Evolutionary conservation across 345 rosid genomes (phyloP).

Genomic region (thale cress (Arabidopsis thaliana)): DNA sequence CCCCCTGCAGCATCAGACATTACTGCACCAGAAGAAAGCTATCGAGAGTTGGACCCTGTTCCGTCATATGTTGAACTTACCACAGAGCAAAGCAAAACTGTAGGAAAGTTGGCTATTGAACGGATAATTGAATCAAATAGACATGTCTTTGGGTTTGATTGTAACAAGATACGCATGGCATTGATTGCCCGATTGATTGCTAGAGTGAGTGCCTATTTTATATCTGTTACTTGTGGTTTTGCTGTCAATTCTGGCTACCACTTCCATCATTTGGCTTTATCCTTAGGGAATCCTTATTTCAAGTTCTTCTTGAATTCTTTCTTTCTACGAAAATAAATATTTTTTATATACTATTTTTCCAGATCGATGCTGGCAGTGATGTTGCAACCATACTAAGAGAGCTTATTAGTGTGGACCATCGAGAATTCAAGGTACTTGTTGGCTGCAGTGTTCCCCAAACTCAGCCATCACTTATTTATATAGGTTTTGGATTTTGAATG

Average conservation of each 20-base stretch:
- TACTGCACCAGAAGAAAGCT: slow-evolving; percentile 65
- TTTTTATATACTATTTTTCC: slow-evolving; percentile 41
- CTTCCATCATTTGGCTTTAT: slow-evolving; percentile 24
- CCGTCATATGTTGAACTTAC: slow-evolving; percentile 78
- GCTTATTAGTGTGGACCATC: slow-evolving; percentile 74
- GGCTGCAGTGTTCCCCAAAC: slow-evolving; percentile 28
- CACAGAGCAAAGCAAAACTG: slow-evolving; percentile 58
- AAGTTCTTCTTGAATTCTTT: slow-evolving; percentile 11
- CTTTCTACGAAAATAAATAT: slow-evolving; percentile 1
- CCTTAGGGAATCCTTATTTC: slow-evolving; percentile 13
- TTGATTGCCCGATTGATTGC: slow-evolving; percentile 85
- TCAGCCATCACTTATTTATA: slow-evolving; percentile 16
- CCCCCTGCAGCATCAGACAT: slow-evolving; percentile 52
- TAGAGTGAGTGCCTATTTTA: slow-evolving; percentile 58
- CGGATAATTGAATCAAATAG: slow-evolving; percentile 76
- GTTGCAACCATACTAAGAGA: slow-evolving; percentile 65
- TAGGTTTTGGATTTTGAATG: slow-evolving; percentile 15
- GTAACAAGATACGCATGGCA: slow-evolving; percentile 61
- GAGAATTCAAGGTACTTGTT: slow-evolving; percentile 70
- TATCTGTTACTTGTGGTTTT: slow-evolving; percentile 30
- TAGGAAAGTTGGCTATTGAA: slow-evolving; percentile 67
- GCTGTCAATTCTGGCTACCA: slow-evolving; percentile 16
- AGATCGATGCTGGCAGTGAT: slow-evolving; percentile 83
- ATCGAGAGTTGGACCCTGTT: slow-evolving; percentile 65
- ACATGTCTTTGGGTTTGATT: slow-evolving; percentile 57